phyloP scores from a whole-genome alignment of 306 rosid species.

The Urtica urens region DNA sequence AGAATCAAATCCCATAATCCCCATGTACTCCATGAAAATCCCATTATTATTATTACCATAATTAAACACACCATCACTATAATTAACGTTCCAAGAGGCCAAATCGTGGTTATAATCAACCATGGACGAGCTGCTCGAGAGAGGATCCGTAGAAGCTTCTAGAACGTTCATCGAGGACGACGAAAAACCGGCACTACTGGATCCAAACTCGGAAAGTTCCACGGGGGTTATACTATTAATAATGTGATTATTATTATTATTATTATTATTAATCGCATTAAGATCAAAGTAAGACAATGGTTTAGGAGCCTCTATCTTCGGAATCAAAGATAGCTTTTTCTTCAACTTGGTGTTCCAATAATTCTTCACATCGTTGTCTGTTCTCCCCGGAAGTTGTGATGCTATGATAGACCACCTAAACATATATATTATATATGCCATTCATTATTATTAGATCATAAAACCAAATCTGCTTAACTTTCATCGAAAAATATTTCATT shows the following conservation, averaged over 20 bases:
- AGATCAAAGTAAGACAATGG: too few relatives aligned
- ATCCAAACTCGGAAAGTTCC: constrained; percentile 8
- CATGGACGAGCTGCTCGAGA: constrained; percentile 17
- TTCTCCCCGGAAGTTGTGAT: constrained; percentile 39
- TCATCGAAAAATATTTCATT: too few relatives aligned
- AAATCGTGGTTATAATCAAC: constrained; percentile 13
- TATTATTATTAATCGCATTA: too few relatives aligned
- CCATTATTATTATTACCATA: not conserved
- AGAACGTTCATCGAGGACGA: too few relatives aligned
- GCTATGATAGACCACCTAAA: constrained; percentile 45
- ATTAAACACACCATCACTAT: not conserved
- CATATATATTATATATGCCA: constrained; percentile 19
- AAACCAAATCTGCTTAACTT: too few relatives aligned
- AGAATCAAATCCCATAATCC: constrained; percentile 17
- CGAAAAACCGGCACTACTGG: not conserved
- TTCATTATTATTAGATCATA: too few relatives aligned
- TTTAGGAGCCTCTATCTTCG: not conserved
- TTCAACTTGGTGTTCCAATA: constrained; percentile 41
- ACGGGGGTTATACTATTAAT: too few relatives aligned
- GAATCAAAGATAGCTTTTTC: constrained; percentile 20
- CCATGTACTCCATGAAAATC: constrained; percentile 6
- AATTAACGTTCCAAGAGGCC: constrained; percentile 7
- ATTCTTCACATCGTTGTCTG: constrained; percentile 43
- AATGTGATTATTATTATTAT: too few relatives aligned
- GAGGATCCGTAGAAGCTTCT: constrained; percentile 1